Percentiles rank a stretch among this genome's conserved stretches.
Conservation (phyloP, 2,329 filamentous ascomycete genomes). For the Colletotrichum endophyticum region DNA sequence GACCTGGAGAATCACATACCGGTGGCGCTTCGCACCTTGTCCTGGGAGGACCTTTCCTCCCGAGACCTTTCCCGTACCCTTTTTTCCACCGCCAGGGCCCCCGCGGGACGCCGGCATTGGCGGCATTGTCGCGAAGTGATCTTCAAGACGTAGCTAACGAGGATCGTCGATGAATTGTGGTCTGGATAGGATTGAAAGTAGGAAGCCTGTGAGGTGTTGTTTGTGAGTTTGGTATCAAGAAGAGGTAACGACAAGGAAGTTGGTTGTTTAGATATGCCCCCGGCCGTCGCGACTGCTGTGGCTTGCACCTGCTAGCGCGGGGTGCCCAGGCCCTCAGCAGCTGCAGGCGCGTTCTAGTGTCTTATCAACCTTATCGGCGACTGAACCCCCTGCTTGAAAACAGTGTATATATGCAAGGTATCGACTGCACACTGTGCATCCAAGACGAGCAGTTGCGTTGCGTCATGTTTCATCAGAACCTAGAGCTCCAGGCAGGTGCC, state of each 20-base stretch:
- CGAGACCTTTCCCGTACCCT: background rate
- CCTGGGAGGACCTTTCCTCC: conserved; percentile 21
- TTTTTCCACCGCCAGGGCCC: conserved; percentile 28
- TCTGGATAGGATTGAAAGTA: background rate
- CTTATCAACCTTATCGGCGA: background rate
- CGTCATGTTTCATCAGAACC: conserved; percentile 1
- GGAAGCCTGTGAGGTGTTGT: background rate
- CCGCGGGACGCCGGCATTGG: conserved; percentile 31
- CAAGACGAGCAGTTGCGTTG: background rate
- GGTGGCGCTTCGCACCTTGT: conserved; percentile 27
- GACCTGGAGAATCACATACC: conserved; percentile 21
- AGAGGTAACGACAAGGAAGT: background rate
- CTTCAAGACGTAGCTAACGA: background rate
- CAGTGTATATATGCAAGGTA: background rate
- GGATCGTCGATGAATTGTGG: background rate
- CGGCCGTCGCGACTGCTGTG: background rate
- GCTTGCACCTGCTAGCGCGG: background rate
- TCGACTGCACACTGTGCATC: background rate
- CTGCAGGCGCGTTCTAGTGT: background rate
- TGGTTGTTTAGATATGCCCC: background rate
- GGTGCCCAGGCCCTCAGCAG: background rate
- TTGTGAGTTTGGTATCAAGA: background rate
- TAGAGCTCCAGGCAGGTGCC: background rate
- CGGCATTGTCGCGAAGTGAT: conserved; percentile 24
- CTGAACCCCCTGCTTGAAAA: background rate